phyloP scores from a whole-genome alignment of 371 early-diverging fungal species.

The Lichtheimia ornata region DNA sequence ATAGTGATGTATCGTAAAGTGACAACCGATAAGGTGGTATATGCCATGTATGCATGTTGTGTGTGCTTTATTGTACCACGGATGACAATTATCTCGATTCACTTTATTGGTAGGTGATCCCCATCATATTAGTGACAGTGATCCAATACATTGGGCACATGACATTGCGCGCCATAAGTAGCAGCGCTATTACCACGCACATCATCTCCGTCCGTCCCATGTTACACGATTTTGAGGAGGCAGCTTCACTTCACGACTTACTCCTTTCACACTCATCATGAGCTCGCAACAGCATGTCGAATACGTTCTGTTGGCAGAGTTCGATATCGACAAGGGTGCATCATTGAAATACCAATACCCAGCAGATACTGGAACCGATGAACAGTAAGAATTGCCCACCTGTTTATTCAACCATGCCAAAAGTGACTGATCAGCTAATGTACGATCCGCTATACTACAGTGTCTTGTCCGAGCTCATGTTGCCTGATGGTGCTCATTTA shows the following conservation, averaged over 20 bases:
- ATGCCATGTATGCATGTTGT: too few species aligned
- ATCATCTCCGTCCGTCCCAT: too few species aligned
- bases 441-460: slow-evolving; percentile 35
- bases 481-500: slow-evolving; percentile 94
- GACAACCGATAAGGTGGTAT: too few species aligned
- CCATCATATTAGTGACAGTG: background rate
- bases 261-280: too few species aligned
- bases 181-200: too few species aligned
- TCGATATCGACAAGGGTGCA: slow-evolving; percentile 92
- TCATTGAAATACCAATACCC: slow-evolving; percentile 87
- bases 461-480: slow-evolving; percentile 90
- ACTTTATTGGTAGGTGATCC: too few species aligned
- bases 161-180: too few species aligned
- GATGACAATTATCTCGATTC: too few species aligned
- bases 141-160: background rate
- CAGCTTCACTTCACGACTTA: too few species aligned
- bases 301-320: slow-evolving; percentile 88
- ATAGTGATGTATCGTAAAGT: too few species aligned
- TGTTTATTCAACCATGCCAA: background rate
- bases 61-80: too few species aligned
- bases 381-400: slow-evolving; percentile 61
- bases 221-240: too few species aligned
- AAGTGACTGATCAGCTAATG: background rate
- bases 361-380: slow-evolving; percentile 78
- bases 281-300: slow-evolving; percentile 61